Conservation (phyloP, 2,329 filamentous ascomycete species). For the Penicillium oxalicum region DNA sequence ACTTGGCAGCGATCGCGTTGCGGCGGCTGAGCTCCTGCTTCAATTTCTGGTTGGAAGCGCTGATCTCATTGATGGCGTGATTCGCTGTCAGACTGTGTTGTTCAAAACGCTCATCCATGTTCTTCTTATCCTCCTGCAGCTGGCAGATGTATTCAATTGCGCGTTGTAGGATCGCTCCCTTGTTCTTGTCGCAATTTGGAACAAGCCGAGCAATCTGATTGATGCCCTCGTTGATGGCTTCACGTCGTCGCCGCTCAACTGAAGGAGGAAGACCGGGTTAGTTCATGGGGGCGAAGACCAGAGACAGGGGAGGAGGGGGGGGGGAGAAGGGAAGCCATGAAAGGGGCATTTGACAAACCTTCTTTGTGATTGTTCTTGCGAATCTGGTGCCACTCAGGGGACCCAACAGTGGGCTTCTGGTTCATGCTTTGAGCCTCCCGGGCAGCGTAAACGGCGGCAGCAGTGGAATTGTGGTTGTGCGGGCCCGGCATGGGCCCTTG, state of each 20-base stretch:
- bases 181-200: slow-evolving; percentile 97
- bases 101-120: slow-evolving; percentile 38
- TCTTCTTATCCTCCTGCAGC: slow-evolving; percentile 49
- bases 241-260: slow-evolving; percentile 94
- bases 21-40: slow-evolving; percentile 84
- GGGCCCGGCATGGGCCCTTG: slow-evolving; percentile 31
- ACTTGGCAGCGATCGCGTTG: slow-evolving; percentile 60
- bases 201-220: slow-evolving; percentile 98
- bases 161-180: slow-evolving; percentile 89
- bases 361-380: slow-evolving; percentile 98
- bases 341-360: slow-evolving; percentile 53
- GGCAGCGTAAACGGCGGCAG: slow-evolving; percentile 52
- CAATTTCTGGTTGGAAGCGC: slow-evolving; percentile 88
- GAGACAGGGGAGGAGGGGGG: neutral
- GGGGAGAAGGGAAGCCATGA: slow-evolving; percentile 3
- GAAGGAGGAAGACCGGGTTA: neutral
- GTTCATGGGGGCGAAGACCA: too few relatives aligned
- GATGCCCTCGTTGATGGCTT: slow-evolving; percentile 98
- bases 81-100: slow-evolving; percentile 41
- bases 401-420: slow-evolving; percentile 83
- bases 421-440: slow-evolving; percentile 48
- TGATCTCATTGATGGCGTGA: slow-evolving; percentile 68
- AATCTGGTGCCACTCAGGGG: slow-evolving; percentile 96
- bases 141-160: slow-evolving; percentile 92
- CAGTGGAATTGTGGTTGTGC: slow-evolving; percentile 49